These are phyloP conservation scores for Lumnitzera racemosa DNA, from an alignment of 345 rosid species.

Conservation along the genomic window DNA sequence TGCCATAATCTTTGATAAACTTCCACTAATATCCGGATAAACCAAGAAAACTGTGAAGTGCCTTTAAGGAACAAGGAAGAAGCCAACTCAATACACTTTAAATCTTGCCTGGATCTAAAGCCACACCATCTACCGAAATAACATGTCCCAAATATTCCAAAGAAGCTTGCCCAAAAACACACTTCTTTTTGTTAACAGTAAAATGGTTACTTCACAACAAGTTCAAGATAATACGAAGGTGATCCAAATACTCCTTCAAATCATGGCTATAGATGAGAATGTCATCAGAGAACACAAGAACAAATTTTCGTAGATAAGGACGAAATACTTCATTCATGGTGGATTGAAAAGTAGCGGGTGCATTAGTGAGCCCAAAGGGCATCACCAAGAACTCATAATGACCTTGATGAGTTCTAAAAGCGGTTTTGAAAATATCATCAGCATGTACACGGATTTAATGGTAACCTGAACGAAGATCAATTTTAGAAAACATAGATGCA, in stretches of 20 bases:
- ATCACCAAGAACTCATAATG: conserved; percentile 3
- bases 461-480: not conserved
- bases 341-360: not conserved
- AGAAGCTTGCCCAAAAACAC: too few species aligned
- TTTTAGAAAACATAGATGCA: too few species aligned
- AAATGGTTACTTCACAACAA: too few species aligned
- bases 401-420: not conserved
- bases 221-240: too few species aligned
- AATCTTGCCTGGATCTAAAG: too few species aligned
- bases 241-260: too few species aligned
- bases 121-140: too few species aligned
- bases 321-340: not conserved
- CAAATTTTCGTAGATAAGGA: not conserved
- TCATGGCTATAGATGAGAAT: not conserved
- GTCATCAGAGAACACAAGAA: not conserved
- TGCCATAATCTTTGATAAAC: not conserved
- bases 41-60: not conserved
- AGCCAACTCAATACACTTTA: too few species aligned
- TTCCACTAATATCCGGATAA: not conserved
- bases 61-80: too few species aligned
- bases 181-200: too few species aligned
- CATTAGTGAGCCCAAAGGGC: not conserved
- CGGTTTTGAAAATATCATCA: not conserved
- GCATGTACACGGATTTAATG: not conserved
- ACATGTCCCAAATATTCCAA: too few species aligned